phyloP scores from a whole-genome alignment of 768 basidiomycete species.

The Roridomyces roridus region DNA sequence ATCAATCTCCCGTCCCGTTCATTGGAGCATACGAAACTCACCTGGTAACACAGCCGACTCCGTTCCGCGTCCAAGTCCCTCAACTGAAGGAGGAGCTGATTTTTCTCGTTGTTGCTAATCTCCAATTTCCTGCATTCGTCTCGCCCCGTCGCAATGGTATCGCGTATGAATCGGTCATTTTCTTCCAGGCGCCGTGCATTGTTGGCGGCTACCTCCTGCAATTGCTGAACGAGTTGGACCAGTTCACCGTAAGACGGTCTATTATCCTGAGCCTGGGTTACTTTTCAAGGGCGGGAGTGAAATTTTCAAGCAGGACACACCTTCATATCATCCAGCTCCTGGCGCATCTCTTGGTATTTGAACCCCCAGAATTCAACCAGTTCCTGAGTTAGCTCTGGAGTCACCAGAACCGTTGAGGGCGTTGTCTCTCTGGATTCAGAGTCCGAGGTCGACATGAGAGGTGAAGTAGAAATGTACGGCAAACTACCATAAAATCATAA shows the following conservation, averaged over 20 bases:
- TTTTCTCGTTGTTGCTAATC: not conserved
- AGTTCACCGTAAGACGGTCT: not conserved
- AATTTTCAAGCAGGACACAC: not conserved
- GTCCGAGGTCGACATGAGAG: constrained; percentile 4
- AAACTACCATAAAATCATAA: too few relatives aligned
- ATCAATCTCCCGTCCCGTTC: too few relatives aligned
- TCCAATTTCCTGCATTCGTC: constrained; percentile 5
- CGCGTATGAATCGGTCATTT: constrained; percentile 2
- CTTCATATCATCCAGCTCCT: constrained; percentile 4
- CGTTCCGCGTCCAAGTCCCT: constrained; percentile 2
- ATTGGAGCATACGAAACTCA: too few relatives aligned
- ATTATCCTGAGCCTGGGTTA: not conserved
- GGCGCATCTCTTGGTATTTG: constrained; percentile 7
- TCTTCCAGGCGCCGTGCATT: not conserved
- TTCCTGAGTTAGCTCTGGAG: constrained; percentile 1
- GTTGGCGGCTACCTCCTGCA: not conserved
- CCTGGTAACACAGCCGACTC: constrained; percentile 8
- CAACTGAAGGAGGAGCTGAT: not conserved
- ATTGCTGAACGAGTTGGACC: not conserved
- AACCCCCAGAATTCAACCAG: constrained; percentile 18
- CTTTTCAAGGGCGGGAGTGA: not conserved
- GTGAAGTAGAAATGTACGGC: too few relatives aligned
- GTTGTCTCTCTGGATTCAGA: too few relatives aligned
- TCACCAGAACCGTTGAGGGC: too few relatives aligned
- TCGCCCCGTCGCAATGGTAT: not conserved